Evolutionary conservation across 768 basidiomycete species (phyloP), one percentile per base, ranked within the genome.

Genomic region (Boletus rubroflammeus): DNA sequence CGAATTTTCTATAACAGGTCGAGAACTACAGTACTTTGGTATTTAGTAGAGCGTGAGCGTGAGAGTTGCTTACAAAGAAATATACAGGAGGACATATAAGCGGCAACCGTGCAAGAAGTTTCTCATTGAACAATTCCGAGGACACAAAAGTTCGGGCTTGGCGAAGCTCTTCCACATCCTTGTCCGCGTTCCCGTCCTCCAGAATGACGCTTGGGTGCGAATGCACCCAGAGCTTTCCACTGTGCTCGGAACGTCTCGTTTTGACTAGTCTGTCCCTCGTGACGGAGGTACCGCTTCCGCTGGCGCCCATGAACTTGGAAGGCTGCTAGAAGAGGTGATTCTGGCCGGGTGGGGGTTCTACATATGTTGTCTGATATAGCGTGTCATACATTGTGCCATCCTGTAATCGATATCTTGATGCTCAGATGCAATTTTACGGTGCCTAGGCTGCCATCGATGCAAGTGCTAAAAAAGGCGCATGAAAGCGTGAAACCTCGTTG

Each of bases 121-220:
- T 62, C 65, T 59, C 63, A 67, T 66, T 49, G 83, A 89, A 89
- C 85, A 86, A 88, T 83, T 75, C 66, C 57, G 88, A 80, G 84
- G 88, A 92, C 90, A 83, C 69, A 81, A 88, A 89, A 93, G 90
- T 92, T 93, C 90, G 90, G 87, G 81, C 90, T 79, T 68, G 89
- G 86, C 74, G 69, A 77, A 86, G 83, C 81, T 80, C 73, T 79
- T 81, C 85, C 86, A 84, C 81, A 81, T 90, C 83, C 88, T 83
- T 82, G 89, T 82, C 86, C 90, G 90, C 90, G 90, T 93, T 90
- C 88, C 88, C 87, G 88, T 90, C 86, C 82, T 80, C 88, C 78
- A 90, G 80, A 90, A 36, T 57, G 65, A 83, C 54, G 70, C 3
- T 71, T 52, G 74, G 72, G 75, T 69, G 68, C 68, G 55, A 32